A percentile compares a stretch with the other conserved stretches of the same genome.
Conservation (phyloP, 108 stramenopile species). For the Schizochytrium sp. region DNA sequence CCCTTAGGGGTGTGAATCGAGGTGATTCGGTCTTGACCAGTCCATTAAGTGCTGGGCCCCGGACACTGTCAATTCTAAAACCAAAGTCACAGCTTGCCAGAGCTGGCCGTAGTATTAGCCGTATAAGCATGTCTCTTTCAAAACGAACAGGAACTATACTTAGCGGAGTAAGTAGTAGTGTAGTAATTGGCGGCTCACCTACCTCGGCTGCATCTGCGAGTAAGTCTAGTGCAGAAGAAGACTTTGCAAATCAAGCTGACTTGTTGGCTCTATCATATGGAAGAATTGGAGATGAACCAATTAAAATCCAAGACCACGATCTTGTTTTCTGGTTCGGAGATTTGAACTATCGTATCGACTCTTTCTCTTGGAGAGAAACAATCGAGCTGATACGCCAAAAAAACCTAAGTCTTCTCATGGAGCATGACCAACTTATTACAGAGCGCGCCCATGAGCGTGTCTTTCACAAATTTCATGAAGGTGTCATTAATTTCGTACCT, state of each 20-base stretch:
- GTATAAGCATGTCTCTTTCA: not conserved
- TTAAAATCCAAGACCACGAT: constrained; percentile 10
- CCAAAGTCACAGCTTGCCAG: not conserved
- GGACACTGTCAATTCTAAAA: not conserved
- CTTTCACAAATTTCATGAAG: constrained; percentile 52
- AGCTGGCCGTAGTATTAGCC: not conserved
- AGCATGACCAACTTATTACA: constrained; percentile 45
- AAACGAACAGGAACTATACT: not conserved
- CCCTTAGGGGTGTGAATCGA: too few species aligned
- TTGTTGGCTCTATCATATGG: not conserved
- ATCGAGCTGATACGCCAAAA: constrained; percentile 9
- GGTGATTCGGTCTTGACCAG: too few species aligned
- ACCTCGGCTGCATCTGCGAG: too few species aligned
- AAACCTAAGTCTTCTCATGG: not conserved
- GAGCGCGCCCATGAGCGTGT: constrained; percentile 8
- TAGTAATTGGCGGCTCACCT: too few species aligned
- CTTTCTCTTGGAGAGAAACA: constrained; percentile 46
- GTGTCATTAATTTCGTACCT: constrained; percentile 28
- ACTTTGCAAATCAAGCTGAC: constrained; percentile 15
- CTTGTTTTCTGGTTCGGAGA: constrained; percentile 46
- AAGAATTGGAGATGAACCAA: not conserved
- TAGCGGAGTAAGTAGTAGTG: not conserved
- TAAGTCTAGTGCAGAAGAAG: not conserved
- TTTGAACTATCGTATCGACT: constrained; percentile 37
- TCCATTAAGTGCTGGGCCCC: too few species aligned